Percentiles rank a stretch among this genome's conserved stretches.
Conservation (phyloP, 148 eudicot genomes). For the Camellia granthamiana region DNA sequence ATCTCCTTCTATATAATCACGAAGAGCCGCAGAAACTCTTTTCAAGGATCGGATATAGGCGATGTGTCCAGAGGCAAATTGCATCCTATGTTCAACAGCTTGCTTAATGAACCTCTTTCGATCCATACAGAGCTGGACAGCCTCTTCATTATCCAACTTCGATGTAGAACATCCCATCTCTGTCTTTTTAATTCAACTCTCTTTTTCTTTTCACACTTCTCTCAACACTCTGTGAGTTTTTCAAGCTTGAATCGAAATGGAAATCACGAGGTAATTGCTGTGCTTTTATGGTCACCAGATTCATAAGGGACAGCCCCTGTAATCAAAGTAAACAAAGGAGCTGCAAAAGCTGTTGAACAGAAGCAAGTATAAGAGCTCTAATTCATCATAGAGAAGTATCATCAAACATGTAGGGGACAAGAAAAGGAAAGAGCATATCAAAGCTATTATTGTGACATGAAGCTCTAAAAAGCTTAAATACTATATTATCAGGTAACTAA, state of each 20-base stretch:
- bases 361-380: slow-evolving; percentile 15
- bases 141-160: slow-evolving; percentile 92
- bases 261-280: slow-evolving; percentile 25
- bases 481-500: not conserved
- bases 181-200: slow-evolving; percentile 9
- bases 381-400: slow-evolving; percentile 4
- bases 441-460: slow-evolving; percentile 15
- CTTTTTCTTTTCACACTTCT: slow-evolving; percentile 12
- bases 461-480: slow-evolving; percentile 6
- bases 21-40: slow-evolving; percentile 80
- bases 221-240: slow-evolving; percentile 18
- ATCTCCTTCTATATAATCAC: slow-evolving; percentile 83
- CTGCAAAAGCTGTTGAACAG: slow-evolving; percentile 25
- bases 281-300: slow-evolving; percentile 36
- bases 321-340: too few species aligned
- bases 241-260: slow-evolving; percentile 33
- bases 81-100: slow-evolving; percentile 79
- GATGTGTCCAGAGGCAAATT: slow-evolving; percentile 73
- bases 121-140: slow-evolving; percentile 86
- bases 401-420: slow-evolving; percentile 20
- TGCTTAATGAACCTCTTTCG: slow-evolving; percentile 81
- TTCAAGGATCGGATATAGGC: slow-evolving; percentile 80
- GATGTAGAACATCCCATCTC: slow-evolving; percentile 96
- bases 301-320: slow-evolving; percentile 42
- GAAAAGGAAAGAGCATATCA: slow-evolving; percentile 23